A percentile compares a stretch with the other conserved stretches of the same genome.
phyloP scores from a whole-genome alignment of 2,329 filamentous ascomycete genomes.

The Curvularia sp. region DNA sequence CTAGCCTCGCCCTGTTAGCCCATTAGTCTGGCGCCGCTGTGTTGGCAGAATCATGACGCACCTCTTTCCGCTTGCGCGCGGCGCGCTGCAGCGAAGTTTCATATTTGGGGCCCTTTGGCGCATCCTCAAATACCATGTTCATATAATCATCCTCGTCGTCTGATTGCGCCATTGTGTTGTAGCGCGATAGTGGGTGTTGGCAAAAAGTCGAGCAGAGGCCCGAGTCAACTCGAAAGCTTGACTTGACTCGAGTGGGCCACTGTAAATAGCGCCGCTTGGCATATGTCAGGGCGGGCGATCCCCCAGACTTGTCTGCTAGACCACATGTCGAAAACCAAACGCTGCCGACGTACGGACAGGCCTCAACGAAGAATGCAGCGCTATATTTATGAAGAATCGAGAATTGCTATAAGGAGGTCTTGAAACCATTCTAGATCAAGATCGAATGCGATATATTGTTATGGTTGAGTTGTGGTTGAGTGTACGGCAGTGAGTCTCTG shows the following conservation, averaged over 20 bases:
- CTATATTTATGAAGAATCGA: too few relatives aligned
- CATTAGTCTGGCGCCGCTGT: constrained; percentile 21
- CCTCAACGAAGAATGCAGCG: too few relatives aligned
- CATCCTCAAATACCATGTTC: constrained; percentile 86
- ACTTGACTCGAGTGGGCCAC: constrained; percentile 18
- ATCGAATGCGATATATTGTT: too few relatives aligned
- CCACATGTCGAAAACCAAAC: neutral
- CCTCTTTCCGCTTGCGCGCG: constrained; percentile 61
- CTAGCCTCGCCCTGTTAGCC: constrained; percentile 35
- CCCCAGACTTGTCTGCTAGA: constrained; percentile 15
- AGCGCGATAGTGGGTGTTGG: neutral
- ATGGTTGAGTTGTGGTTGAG: too few relatives aligned
- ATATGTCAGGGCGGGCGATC: constrained; percentile 19
- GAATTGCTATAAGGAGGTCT: too few relatives aligned
- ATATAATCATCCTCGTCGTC: constrained; percentile 96
- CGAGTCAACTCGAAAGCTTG: constrained; percentile 14
- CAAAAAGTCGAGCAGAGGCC: constrained; percentile 8
- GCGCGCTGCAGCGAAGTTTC: constrained; percentile 70
- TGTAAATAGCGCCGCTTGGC: constrained; percentile 26
- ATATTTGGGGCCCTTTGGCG: constrained; percentile 55
- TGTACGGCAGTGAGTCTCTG: too few relatives aligned
- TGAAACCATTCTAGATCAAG: too few relatives aligned
- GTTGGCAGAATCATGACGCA: constrained; percentile 28
- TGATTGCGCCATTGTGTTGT: constrained; percentile 39
- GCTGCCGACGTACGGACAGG: too few relatives aligned